Conservation (phyloP, 2,329 filamentous ascomycete genomes). For the Exutisphaerella laricina region DNA sequence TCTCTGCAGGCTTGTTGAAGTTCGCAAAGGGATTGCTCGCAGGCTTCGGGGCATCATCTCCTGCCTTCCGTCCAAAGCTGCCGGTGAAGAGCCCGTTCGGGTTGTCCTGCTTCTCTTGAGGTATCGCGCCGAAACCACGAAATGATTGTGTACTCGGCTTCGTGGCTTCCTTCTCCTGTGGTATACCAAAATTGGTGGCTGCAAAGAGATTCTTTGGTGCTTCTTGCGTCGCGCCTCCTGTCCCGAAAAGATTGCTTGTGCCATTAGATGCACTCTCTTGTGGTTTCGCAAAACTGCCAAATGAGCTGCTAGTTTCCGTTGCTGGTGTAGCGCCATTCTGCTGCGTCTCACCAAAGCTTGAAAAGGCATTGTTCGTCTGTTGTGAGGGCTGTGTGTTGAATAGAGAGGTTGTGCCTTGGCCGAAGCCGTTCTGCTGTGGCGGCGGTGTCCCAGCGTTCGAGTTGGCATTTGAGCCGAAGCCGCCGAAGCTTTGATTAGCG, state of each 20-base stretch:
- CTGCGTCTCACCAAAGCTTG: slow-evolving; percentile 16
- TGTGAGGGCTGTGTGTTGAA: slow-evolving; percentile 16
- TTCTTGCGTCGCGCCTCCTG: slow-evolving; percentile 8
- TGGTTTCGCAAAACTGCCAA: slow-evolving; percentile 18
- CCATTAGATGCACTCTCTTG: slow-evolving; percentile 12
- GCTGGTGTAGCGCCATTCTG: slow-evolving; percentile 16
- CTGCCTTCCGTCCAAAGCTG: slow-evolving; percentile 9
- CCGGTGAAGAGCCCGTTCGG: slow-evolving; percentile 2
- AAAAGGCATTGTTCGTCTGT: slow-evolving; percentile 13
- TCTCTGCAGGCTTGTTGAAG: slow-evolving; percentile 7
- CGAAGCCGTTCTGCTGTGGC: slow-evolving; percentile 19
- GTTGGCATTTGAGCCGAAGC: slow-evolving; percentile 15
- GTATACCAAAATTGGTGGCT: slow-evolving; percentile 8
- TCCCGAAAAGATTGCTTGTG: slow-evolving; percentile 7
- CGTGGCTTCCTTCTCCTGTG: slow-evolving; percentile 3
- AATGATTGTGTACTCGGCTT: slow-evolving; percentile 9
- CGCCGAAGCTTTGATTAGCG: slow-evolving; percentile 10
- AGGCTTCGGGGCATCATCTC: slow-evolving; percentile 7
- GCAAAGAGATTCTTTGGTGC: slow-evolving; percentile 13
- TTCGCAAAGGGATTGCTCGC: neutral
- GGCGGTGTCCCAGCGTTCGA: slow-evolving; percentile 7
- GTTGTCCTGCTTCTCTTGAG: neutral
- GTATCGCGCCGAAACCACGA: slow-evolving; percentile 4
- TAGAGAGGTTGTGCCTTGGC: slow-evolving; percentile 10
- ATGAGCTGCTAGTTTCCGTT: slow-evolving; percentile 13